Conservation (phyloP, 768 basidiomycete genomes). For the Mycena kentingensis region DNA sequence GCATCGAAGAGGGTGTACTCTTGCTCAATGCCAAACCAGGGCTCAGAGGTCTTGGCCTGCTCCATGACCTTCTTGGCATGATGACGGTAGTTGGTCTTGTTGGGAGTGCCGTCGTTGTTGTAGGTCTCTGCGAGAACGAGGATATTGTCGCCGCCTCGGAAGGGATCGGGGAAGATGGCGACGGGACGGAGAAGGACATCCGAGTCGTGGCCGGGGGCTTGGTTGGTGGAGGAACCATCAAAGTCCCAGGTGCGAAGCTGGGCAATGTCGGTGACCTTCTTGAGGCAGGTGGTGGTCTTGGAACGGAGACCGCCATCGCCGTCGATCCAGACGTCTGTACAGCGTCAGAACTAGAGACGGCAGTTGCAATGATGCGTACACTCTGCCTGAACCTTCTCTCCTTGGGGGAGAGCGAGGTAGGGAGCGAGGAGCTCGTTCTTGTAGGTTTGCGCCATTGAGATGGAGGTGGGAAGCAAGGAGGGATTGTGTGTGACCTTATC, state of each 20-base stretch:
- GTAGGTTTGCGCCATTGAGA: conserved; percentile 48
- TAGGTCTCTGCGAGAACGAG: conserved; percentile 96
- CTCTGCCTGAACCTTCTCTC: conserved; percentile 92
- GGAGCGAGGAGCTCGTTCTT: conserved; percentile 86
- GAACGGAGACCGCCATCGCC: conserved; percentile 92
- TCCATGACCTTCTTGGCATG: conserved; percentile 96
- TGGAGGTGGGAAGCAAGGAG: conserved; percentile 24
- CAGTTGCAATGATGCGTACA: conserved; percentile 47
- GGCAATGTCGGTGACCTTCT: conserved; percentile 84
- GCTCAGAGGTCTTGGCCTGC: conserved; percentile 71
- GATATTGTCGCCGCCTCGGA: conserved; percentile 98
- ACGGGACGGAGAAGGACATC: conserved; percentile 98
- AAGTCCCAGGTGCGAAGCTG: conserved; percentile 99
- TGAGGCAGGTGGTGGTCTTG: conserved; percentile 92
- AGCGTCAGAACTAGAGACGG: conserved; percentile 15
- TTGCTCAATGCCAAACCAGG: conserved; percentile 99
- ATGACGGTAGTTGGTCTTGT: conserved; percentile 94
- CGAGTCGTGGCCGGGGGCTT: conserved; percentile 93
- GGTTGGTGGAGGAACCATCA: conserved; percentile 96
- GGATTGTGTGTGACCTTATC: conserved; percentile 16
- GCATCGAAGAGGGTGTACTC: conserved; percentile 97
- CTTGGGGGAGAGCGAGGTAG: conserved; percentile 87
- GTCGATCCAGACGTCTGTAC: conserved; percentile 95
- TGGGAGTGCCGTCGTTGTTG: conserved; percentile 98
- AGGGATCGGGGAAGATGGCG: conserved; percentile 98